Evolutionary conservation across 352 stramenopile genomes (phyloP).

Genomic region (Phytophthora crassamura): DNA sequence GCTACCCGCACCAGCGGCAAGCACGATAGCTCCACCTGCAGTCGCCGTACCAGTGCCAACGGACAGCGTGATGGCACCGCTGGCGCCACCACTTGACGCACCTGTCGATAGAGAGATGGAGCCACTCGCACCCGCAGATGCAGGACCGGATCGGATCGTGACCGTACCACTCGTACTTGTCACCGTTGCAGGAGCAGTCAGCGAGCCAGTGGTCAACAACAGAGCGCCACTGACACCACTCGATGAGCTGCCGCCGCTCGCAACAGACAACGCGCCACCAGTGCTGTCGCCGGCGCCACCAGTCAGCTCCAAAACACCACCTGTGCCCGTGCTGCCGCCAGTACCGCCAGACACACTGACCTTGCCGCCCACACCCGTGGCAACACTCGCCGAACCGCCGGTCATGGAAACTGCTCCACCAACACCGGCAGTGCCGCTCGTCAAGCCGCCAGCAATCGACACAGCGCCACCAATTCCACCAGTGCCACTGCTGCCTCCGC

Average conservation of each 20-base stretch:
- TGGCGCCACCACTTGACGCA: too few relatives aligned
- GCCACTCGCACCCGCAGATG: conserved; percentile 19
- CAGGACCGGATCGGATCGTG: conserved; percentile 24
- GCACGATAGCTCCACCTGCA: too few relatives aligned
- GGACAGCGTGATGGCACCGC: too few relatives aligned
- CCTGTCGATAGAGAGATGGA: conserved; percentile 1
- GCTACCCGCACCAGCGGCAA: too few relatives aligned
- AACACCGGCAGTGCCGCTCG: conserved; percentile 31
- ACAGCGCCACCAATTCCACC: conserved; percentile 23
- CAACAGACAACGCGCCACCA: conserved; percentile 28
- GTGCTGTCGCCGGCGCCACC: conserved; percentile 20
- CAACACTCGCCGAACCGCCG: conserved; percentile 1
- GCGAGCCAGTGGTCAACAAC: conserved; percentile 12
- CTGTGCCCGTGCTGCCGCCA: conserved; percentile 14
- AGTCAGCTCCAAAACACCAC: conserved; percentile 23
- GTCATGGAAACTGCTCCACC: conserved; percentile 6
- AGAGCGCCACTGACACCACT: conserved; percentile 4
- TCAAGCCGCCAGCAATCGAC: conserved; percentile 17
- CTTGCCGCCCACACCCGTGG: conserved; percentile 3
- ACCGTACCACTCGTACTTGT: conserved; percentile 28
- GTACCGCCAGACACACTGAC: neutral
- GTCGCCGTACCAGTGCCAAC: too few relatives aligned
- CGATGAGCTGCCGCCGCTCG: conserved; percentile 15
- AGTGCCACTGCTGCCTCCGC: neutral
- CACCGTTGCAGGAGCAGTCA: neutral